Percentiles rank a stretch among this genome's conserved stretches.
phyloP scores from a whole-genome alignment of 2,329 filamentous ascomycete genomes.

The Ceratocystis colombiana region DNA sequence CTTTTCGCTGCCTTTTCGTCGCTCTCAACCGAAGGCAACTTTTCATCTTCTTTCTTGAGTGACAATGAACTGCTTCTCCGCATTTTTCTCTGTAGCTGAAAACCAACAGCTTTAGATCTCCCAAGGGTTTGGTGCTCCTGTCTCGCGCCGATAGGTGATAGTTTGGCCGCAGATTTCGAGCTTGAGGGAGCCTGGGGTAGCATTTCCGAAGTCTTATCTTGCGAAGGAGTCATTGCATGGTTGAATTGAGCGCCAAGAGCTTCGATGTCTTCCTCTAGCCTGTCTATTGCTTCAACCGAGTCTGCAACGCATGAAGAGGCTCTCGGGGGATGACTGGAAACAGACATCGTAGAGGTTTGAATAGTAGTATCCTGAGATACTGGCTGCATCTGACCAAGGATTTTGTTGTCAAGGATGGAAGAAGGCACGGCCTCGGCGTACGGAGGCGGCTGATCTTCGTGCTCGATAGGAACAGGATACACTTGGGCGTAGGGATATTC shows the following conservation, averaged over 20 bases:
- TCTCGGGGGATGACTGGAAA: constrained; percentile 29
- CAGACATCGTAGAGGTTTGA: not conserved
- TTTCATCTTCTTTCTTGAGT: constrained; percentile 30
- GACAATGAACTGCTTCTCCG: constrained; percentile 38
- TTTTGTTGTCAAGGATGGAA: constrained; percentile 17
- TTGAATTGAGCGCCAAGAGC: constrained; percentile 34
- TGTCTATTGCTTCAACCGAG: constrained; percentile 52
- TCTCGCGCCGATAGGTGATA: constrained; percentile 2
- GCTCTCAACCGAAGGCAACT: constrained; percentile 26
- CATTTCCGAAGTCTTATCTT: constrained; percentile 2
- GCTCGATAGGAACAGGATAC: constrained; percentile 23
- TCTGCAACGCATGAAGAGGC: constrained; percentile 48
- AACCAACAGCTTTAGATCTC: constrained; percentile 35
- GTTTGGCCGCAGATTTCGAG: not conserved
- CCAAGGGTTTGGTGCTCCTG: constrained; percentile 33
- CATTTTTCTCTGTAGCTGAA: constrained; percentile 32
- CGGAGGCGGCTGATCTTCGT: constrained; percentile 25
- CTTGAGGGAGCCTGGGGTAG: not conserved
- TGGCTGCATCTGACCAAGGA: not conserved
- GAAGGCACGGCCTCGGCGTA: constrained; percentile 25
- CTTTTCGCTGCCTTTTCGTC: constrained; percentile 28
- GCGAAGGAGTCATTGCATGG: constrained; percentile 27
- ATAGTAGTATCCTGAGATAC: not conserved
- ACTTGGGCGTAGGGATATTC: constrained; percentile 24
- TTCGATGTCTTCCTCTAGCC: constrained; percentile 52